These are phyloP conservation scores for Entonaema liquescens DNA, from an alignment of 495 filamentous ascomycete species.

Conservation along the genomic window DNA sequence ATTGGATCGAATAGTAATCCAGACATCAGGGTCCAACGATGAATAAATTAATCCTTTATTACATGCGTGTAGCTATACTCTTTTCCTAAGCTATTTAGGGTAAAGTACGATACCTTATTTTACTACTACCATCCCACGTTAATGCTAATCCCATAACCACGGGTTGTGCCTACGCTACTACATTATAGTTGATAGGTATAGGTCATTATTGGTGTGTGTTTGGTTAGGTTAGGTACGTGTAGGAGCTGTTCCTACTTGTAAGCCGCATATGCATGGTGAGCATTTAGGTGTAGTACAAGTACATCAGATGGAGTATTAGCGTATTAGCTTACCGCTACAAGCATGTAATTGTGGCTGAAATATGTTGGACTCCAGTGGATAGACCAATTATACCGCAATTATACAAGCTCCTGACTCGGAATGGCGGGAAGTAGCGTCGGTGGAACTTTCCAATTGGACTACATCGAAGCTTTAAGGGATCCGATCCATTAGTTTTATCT, in stretches of 20 bases:
- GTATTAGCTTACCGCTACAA: constrained; percentile 31
- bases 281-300: constrained; percentile 24
- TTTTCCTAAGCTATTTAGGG: neutral
- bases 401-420: constrained; percentile 36
- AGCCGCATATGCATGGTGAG: constrained; percentile 31
- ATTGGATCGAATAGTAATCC: neutral
- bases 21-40: neutral
- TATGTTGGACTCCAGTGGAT: neutral
- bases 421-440: constrained; percentile 28
- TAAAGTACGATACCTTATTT: neutral
- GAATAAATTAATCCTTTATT: neutral
- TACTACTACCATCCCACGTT: neutral
- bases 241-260: constrained; percentile 7
- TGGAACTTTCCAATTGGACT: constrained; percentile 19
- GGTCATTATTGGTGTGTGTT: no score
- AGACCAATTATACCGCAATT: constrained; percentile 33
- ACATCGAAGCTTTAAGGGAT: constrained; percentile 14
- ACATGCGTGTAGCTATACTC: neutral
- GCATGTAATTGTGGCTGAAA: constrained; percentile 1
- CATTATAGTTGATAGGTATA: neutral
- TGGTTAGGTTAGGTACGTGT: no score
- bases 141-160: constrained; percentile 1
- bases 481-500: constrained; percentile 1
- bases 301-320: constrained; percentile 40
- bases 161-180: neutral